These are phyloP conservation scores for Termitomyces titanicus DNA, from an alignment of 768 basidiomycete genomes.

Conservation along the genomic window DNA sequence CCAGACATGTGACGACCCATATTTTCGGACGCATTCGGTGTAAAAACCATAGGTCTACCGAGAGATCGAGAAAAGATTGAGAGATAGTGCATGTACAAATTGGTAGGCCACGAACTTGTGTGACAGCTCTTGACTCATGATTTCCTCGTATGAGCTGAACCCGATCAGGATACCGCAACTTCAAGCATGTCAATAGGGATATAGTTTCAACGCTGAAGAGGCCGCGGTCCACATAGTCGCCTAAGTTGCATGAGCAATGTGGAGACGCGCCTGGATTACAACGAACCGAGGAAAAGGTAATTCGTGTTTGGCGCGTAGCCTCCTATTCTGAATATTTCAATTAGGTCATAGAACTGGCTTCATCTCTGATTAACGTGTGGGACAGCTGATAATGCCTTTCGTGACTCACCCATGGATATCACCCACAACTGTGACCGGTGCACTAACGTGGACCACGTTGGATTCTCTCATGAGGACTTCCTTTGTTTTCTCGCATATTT, in stretches of 20 bases:
- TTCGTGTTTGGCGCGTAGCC: slow-evolving; percentile 96
- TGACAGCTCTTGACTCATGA: slow-evolving; percentile 96
- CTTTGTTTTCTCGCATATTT: slow-evolving; percentile 99
- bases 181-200: slow-evolving; percentile 93
- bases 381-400: slow-evolving; percentile 4
- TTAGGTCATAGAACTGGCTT: slow-evolving; percentile 99
- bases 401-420: slow-evolving; percentile 94
- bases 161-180: slow-evolving; percentile 93
- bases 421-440: slow-evolving; percentile 97
- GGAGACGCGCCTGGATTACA: neutral
- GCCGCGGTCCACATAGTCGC: slow-evolving; percentile 98
- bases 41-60: slow-evolving; percentile 97
- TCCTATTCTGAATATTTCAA: slow-evolving; percentile 99
- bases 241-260: slow-evolving; percentile 37
- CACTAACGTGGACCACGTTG: slow-evolving; percentile 95
- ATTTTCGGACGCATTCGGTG: slow-evolving; percentile 96
- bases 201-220: slow-evolving; percentile 99
- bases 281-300: slow-evolving; percentile 94
- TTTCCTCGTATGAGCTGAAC: slow-evolving; percentile 97
- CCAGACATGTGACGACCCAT: slow-evolving; percentile 95
- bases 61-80: slow-evolving; percentile 25
- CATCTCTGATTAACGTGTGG: slow-evolving; percentile 31
- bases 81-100: slow-evolving; percentile 17
- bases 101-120: slow-evolving; percentile 66
- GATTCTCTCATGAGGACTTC: slow-evolving; percentile 99